These are phyloP conservation scores for Guyanaporus albipodus DNA, from an alignment of 768 basidiomycete genomes.

Conservation along the genomic window DNA sequence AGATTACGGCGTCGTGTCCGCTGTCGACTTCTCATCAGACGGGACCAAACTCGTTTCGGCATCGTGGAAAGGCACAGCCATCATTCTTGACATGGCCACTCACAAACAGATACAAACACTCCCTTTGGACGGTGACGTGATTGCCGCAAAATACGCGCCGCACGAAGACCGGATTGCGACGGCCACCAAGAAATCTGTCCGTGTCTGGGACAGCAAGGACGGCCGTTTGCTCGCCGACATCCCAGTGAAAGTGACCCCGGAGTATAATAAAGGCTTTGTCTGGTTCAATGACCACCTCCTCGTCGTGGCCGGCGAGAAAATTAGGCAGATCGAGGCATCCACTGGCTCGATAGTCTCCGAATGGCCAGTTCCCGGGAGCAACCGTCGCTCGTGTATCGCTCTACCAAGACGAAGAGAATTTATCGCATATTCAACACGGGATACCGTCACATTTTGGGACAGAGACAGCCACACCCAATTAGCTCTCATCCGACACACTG, in stretches of 20 bases:
- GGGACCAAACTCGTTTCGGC: too few species aligned
- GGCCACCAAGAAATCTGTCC: neutral
- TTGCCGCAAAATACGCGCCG: neutral
- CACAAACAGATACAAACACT: neutral
- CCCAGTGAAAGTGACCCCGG: neutral
- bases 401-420: too few species aligned
- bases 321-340: neutral
- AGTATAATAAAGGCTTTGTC: neutral
- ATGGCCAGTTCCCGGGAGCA: too few species aligned
- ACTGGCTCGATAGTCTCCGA: neutral
- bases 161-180: neutral
- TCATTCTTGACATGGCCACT: neutral
- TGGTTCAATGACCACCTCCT: neutral
- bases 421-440: too few species aligned
- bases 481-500: neutral
- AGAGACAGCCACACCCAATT: neutral
- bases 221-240: neutral
- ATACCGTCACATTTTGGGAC: neutral
- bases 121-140: neutral
- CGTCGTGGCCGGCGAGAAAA: neutral
- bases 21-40: too few species aligned
- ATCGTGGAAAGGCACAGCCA: neutral
- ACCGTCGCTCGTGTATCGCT: too few species aligned
- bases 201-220: neutral
- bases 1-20: too few species aligned